Evolutionary conservation across 441 rosid genomes (phyloP).

Genomic region (Populus trichocarpa): DNA sequence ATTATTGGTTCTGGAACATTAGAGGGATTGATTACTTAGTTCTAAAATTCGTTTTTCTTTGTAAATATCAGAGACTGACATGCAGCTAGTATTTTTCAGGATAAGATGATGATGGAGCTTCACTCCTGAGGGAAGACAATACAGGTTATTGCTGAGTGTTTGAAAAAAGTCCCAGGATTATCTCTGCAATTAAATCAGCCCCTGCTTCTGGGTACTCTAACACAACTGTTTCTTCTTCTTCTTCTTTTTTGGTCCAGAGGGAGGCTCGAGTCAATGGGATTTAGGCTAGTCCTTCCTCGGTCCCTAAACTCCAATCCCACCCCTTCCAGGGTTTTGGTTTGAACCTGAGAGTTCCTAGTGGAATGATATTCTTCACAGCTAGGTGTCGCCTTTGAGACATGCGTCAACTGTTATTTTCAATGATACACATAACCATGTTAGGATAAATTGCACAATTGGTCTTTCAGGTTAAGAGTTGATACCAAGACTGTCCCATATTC

Average conservation of each 20-base stretch:
- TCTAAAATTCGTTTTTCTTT: background rate
- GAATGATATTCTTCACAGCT: no score
- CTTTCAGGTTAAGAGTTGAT: no score
- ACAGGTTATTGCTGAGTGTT: constrained; percentile 25
- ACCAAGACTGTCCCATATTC: no score
- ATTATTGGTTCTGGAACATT: background rate
- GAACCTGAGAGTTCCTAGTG: no score
- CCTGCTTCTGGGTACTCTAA: constrained; percentile 25
- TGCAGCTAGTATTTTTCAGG: constrained; percentile 10
- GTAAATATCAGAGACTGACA: background rate
- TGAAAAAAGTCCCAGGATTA: constrained; percentile 14
- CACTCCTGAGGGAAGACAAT: constrained; percentile 20
- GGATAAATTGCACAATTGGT: no score
- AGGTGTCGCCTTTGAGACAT: no score
- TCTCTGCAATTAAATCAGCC: constrained; percentile 27
- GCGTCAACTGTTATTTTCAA: background rate
- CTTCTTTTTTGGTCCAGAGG: background rate
- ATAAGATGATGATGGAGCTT: constrained; percentile 33
- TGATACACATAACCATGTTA: no score
- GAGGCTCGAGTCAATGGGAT: background rate
- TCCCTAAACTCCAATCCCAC: background rate
- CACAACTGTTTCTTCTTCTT: background rate
- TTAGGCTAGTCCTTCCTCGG: background rate
- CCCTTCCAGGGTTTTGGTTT: background rate
- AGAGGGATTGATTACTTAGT: background rate